Evolutionary conservation across 306 rosid species (phyloP).

Genomic region (Cucurbita moschata): DNA sequence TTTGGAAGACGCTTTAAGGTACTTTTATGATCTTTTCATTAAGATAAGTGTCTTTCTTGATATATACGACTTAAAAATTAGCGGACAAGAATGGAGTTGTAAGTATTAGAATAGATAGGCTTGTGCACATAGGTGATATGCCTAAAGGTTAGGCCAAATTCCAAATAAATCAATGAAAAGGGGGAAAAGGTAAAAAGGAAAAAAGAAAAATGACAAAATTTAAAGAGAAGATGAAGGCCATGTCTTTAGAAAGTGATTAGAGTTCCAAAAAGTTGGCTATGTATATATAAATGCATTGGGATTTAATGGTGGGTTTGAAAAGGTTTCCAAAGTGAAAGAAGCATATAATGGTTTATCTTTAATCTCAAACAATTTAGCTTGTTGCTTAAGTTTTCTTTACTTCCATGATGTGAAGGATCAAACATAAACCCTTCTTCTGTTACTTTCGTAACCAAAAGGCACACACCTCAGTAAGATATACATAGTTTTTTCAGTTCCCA

Average conservation of each 20-base stretch:
- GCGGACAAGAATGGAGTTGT: neutral
- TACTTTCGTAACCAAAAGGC: constrained; percentile 1
- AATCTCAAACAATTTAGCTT: too few species aligned
- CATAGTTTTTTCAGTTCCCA: neutral
- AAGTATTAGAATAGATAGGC: neutral
- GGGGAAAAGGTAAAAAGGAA: neutral
- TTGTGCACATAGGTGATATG: neutral
- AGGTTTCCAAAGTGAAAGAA: constrained; percentile 42
- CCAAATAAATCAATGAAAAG: neutral
- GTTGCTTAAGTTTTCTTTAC: too few species aligned
- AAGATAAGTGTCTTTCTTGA: neutral
- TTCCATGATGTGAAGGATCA: too few species aligned
- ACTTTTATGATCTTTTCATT: neutral
- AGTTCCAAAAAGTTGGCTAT: constrained; percentile 41
- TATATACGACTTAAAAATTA: neutral
- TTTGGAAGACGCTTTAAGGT: neutral
- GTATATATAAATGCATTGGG: constrained; percentile 3
- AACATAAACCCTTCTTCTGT: too few species aligned
- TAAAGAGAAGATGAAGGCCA: constrained; percentile 2
- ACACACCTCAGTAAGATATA: too few species aligned
- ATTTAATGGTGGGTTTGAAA: constrained; percentile 26
- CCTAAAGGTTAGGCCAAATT: neutral
- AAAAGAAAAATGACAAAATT: constrained; percentile 8
- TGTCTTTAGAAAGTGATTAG: constrained; percentile 41
- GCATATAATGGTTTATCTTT: constrained; percentile 18